These are phyloP conservation scores for Scenedesmus sp. DNA, from an alignment of 163 green algal genomes.

Conservation along the genomic window DNA sequence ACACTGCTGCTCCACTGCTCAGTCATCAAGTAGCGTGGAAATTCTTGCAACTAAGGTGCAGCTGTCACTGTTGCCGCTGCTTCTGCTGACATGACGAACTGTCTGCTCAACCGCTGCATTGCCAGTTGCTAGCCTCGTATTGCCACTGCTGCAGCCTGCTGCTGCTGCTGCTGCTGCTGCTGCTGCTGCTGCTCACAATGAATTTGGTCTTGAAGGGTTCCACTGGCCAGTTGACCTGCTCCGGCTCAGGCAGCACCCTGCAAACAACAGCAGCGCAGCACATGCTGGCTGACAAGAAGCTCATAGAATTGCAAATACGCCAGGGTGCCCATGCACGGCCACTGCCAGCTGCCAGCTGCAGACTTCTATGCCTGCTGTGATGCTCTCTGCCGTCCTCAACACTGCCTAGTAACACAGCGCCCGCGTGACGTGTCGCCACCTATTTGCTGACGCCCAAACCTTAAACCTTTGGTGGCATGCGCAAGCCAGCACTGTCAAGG, in stretches of 20 bases:
- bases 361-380: too few species aligned
- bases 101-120: not conserved
- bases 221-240: slow-evolving; percentile 78
- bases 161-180: not conserved
- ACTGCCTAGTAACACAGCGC: too few species aligned
- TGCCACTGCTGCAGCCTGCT: not conserved
- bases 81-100: not conserved
- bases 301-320: too few species aligned
- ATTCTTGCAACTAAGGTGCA: not conserved
- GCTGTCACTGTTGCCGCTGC: not conserved
- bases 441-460: too few species aligned
- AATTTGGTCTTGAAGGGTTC: slow-evolving; percentile 89
- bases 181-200: slow-evolving; percentile 57
- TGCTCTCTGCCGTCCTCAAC: too few species aligned
- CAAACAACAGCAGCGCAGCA: not conserved
- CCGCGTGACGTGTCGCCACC: too few species aligned
- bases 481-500: too few species aligned
- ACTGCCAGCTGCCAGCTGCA: too few species aligned
- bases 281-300: not conserved
- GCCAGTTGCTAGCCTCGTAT: not conserved
- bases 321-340: too few species aligned
- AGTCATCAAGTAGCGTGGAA: not conserved
- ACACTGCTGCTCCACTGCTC: not conserved
- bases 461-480: too few species aligned
- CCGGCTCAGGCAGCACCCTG: slow-evolving; percentile 67